phyloP scores from a whole-genome alignment of 345 rosid genomes.

The Trapa incisa region DNA sequence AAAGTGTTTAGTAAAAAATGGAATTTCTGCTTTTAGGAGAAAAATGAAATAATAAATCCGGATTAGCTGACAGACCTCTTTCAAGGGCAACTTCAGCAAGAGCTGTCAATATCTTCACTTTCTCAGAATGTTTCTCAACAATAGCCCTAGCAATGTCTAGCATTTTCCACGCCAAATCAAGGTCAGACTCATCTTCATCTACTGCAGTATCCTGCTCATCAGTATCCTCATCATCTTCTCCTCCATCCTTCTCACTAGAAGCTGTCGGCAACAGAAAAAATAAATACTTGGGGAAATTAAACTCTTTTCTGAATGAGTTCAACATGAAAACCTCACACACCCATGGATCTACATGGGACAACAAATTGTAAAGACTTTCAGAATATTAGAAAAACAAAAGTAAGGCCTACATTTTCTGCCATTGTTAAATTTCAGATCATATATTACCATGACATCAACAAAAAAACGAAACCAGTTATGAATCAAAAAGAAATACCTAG shows the following conservation, averaged over 20 bases:
- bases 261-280: slow-evolving; percentile 15
- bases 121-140: slow-evolving; percentile 51
- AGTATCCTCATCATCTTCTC: slow-evolving; percentile 37
- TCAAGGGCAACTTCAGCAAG: slow-evolving; percentile 82
- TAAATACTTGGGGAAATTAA: not conserved
- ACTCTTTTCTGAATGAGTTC: not conserved
- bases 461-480: not conserved
- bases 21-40: not conserved
- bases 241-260: slow-evolving; percentile 34
- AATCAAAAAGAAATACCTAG: too few relatives aligned
- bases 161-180: slow-evolving; percentile 95
- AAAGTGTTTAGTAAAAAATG: not conserved
- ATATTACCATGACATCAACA: not conserved
- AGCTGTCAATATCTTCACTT: slow-evolving; percentile 70
- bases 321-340: too few relatives aligned
- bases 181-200: slow-evolving; percentile 86
- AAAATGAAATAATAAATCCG: slow-evolving; percentile 2
- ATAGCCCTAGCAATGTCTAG: slow-evolving; percentile 86
- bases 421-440: not conserved
- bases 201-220: slow-evolving; percentile 53
- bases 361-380: not conserved
- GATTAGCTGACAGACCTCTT: slow-evolving; percentile 49
- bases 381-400: not conserved
- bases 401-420: not conserved
- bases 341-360: not conserved